Conservation (phyloP, 306 rosid species). For the Ziziphus jujuba region DNA sequence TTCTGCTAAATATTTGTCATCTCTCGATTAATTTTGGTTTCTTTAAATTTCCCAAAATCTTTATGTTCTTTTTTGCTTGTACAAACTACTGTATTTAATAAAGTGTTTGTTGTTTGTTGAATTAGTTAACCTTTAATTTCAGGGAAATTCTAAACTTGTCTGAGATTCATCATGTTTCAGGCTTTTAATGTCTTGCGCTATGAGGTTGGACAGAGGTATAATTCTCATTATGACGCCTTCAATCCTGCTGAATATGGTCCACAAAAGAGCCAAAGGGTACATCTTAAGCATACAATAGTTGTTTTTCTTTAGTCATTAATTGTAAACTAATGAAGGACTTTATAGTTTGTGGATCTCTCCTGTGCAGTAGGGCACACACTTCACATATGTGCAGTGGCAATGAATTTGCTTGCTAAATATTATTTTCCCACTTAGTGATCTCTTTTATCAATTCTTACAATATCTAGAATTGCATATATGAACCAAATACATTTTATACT, state of each 20-base stretch:
- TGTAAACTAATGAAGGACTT: slow-evolving; percentile 9
- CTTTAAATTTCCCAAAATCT: not conserved
- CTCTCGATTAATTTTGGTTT: not conserved
- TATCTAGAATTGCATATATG: not conserved
- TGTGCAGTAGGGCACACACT: not conserved
- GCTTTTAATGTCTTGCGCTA: slow-evolving; percentile 82
- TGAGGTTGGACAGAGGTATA: slow-evolving; percentile 76
- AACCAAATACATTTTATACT: not conserved
- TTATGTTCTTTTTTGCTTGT: not conserved
- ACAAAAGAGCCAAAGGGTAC: slow-evolving; percentile 78
- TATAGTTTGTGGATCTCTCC: not conserved
- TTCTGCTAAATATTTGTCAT: not conserved
- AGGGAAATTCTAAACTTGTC: slow-evolving; percentile 39
- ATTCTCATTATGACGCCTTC: slow-evolving; percentile 75
- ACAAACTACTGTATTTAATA: not conserved
- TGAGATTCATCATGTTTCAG: slow-evolving; percentile 68
- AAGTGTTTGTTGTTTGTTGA: slow-evolving; percentile 33
- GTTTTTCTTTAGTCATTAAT: slow-evolving; percentile 14
- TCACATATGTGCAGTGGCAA: not conserved
- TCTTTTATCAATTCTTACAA: not conserved
- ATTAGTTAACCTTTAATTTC: slow-evolving; percentile 42
- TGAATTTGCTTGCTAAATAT: not conserved
- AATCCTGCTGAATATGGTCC: slow-evolving; percentile 60
- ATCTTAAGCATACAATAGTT: slow-evolving; percentile 15
- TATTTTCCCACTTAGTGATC: not conserved